Evolutionary conservation across 192 early-diverging fungal genomes (phyloP), one percentile per base, ranked within the genome.

Genomic region (Podochytrium sp.): DNA sequence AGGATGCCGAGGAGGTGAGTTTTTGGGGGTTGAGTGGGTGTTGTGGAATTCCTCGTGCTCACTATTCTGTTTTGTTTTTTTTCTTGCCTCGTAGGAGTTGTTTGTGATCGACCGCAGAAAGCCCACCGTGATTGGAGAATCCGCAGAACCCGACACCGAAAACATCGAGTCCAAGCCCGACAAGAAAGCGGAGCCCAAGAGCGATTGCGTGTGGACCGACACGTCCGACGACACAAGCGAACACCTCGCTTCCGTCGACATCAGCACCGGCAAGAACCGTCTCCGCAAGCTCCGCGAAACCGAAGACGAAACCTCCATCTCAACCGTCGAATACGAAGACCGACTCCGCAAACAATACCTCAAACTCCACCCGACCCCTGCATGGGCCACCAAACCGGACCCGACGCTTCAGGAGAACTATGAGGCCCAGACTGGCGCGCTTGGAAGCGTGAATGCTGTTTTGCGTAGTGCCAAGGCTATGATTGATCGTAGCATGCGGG

Each of bases 321-420:
- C 83, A 18, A 91, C 94, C 23, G 75, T 82, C 29, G 95, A 98
- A 66, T 98, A 95, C 76, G 91, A 95, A 74, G 78, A 81, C 60
- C 81, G 95, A 58, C 82, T 99, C 61, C 83, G 95, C 27, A 76
- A 85, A 71, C 96, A 98, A 89, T 94, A 91, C 80, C 84, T 91
- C 60, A 92, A 91, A 72, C 88, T 97, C 25, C 83, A 97, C 71
- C 94, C 95, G 18, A 87, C 84, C 0, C 95, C 96, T 0, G 84
- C 85, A 55, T 98, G 96, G 97, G 95, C 95, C 14, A 41, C 60
- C 60, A 38, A 56, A 5, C 27, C 60, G 49, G 69, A 62, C n/a
- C 30, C 61, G 35, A 40, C 79, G 10, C 30, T 77, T 58, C 20
- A 52, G 68, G 57, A 65, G 30, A 32, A 57, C 10, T 62, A 41